Base-by-base conservation (phyloP, 2,329 filamentous ascomycete genomes). In the Aspergillus persii region DNA sequence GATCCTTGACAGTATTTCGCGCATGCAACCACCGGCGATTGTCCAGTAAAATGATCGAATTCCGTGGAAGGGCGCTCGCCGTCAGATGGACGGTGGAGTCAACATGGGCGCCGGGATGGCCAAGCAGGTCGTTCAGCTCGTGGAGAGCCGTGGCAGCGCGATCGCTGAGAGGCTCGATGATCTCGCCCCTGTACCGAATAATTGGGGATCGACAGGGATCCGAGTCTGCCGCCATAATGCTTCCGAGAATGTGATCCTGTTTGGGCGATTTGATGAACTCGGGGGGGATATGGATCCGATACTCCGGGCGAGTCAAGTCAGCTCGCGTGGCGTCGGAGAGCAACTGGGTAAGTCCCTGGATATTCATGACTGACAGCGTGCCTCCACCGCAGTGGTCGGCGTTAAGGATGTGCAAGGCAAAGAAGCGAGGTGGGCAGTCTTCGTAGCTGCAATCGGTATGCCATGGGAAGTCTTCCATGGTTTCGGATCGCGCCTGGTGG, bases 371-470 rank as follows among this genome's bases (percentile, higher is more conserved):
- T 1, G 53, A 55, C 8, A 55, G 44, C 4, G 53, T 55, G 0
- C 77, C 77, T 0, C 77, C 77, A 2, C 77, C 76, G 18, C 54
- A 71, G 0, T 70, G 68, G 59, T 80, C 78, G 18, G 73, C 70
- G n/a, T 73, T 75, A 0, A 80, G 69, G 0, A 79, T 75, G 12
- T 80, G 77, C 0, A 80, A 70, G 0, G 77, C 78, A 49, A 80
- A 79, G 50, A 71, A 79, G 2, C 73, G 57, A 2, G 78, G 77
- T 0, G 74, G 68, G 0, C 62, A 60, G 1, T 70, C 53, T 52
- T 80, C 78, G 51, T 80, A 80, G 61, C 76, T 78, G 64, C 78
- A 79, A 50, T 80, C 77, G 0, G 76, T 80, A 50, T 80, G 78
- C 78, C 78, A 80, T 0, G 77, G 74, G 31, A 80, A 80, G 1